Conservation (phyloP, 2,329 filamentous ascomycete species). For the Atkinsonella hypoxylon region DNA sequence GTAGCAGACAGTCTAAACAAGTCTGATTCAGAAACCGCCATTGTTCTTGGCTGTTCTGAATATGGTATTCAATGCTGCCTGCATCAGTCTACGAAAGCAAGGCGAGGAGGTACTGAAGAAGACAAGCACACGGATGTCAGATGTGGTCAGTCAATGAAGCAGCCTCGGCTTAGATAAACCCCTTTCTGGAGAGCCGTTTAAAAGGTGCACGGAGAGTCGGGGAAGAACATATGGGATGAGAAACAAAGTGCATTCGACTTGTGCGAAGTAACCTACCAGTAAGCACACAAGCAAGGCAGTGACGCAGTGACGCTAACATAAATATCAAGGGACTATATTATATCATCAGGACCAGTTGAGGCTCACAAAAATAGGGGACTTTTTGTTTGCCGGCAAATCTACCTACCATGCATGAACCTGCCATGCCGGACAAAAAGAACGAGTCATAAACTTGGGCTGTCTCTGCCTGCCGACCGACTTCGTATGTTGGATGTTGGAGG, state of each 20-base stretch:
- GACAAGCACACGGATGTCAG: not conserved
- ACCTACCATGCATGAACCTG: conserved; percentile 1
- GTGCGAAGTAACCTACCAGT: not conserved
- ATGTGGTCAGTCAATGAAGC: not conserved
- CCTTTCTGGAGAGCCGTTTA: not conserved
- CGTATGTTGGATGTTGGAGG: no score
- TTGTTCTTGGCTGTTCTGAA: not conserved
- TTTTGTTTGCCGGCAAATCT: not conserved
- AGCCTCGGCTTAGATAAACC: not conserved
- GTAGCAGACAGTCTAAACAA: conserved; percentile 4
- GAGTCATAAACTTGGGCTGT: no score
- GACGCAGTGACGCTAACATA: not conserved
- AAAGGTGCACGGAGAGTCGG: not conserved
- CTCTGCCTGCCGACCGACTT: no score
- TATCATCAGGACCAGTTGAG: not conserved
- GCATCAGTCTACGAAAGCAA: no score
- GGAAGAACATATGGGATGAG: no score
- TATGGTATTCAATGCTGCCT: not conserved
- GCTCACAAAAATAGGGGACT: not conserved
- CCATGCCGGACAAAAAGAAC: not conserved
- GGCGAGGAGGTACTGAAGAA: no score
- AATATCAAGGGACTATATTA: not conserved
- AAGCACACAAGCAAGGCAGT: not conserved
- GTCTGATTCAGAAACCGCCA: conserved; percentile 2
- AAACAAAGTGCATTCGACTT: no score